phyloP scores from a whole-genome alignment of 1,284 basidiomycete genomes.

The Ganoderma sinense region DNA sequence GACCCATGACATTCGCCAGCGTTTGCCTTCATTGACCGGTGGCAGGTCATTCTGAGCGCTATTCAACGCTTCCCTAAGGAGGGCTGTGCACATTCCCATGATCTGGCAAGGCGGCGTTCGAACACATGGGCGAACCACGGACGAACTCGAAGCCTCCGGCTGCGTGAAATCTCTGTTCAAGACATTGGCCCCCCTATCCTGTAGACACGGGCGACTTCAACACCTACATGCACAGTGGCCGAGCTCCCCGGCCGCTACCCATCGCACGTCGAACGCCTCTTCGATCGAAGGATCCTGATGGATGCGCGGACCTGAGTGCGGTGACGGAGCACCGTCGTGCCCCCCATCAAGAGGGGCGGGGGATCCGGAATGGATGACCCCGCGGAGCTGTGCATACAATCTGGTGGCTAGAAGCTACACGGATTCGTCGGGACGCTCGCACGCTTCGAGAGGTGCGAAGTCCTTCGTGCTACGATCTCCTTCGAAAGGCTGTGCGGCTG shows the following conservation, averaged over 20 bases:
- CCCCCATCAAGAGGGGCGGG: conserved; percentile 12
- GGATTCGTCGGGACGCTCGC: conserved; percentile 9
- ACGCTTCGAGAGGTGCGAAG: conserved; percentile 21
- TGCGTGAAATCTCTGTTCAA: not conserved
- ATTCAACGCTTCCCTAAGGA: not conserved
- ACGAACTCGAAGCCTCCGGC: not conserved
- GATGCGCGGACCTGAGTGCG: conserved; percentile 10
- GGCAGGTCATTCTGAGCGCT: not conserved
- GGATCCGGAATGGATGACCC: not conserved
- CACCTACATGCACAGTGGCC: conserved; percentile 16
- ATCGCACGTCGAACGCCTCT: conserved; percentile 7
- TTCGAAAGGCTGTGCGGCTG: conserved; percentile 11
- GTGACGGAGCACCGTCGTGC: conserved; percentile 11
- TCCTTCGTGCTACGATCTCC: conserved; percentile 22
- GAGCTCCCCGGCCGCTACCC: conserved; percentile 21
- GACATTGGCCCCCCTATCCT: not conserved
- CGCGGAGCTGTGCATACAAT: conserved; percentile 11
- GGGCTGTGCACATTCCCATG: conserved; percentile 4
- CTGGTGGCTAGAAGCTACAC: not conserved
- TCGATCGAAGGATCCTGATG: conserved; percentile 16
- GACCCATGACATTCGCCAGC: not conserved
- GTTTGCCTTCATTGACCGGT: not conserved
- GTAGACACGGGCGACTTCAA: conserved; percentile 18
- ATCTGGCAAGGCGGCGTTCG: not conserved
- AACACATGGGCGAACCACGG: not conserved